phyloP scores from a whole-genome alignment of 202 grass and related monocot species.

The Hordeum pubiflorum region DNA sequence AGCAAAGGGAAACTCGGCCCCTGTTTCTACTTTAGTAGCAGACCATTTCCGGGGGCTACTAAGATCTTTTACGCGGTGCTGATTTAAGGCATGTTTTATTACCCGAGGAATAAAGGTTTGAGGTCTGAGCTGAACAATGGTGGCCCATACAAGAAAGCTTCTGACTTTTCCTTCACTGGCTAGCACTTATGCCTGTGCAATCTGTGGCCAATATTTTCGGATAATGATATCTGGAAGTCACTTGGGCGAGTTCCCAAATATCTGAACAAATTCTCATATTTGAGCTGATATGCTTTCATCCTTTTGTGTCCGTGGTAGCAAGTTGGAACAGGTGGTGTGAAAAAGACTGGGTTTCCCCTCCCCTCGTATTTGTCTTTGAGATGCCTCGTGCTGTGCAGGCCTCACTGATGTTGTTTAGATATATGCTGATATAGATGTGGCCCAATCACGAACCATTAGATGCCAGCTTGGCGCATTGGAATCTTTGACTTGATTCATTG shows the following conservation, averaged over 20 bases:
- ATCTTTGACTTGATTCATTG: constrained; percentile 34
- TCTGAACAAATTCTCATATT: neutral
- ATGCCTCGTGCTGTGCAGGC: constrained; percentile 6
- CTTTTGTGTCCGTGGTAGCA: neutral
- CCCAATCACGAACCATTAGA: constrained; percentile 8
- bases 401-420: constrained; percentile 26
- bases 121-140: constrained; percentile 26
- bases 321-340: constrained; percentile 25
- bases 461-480: constrained; percentile 24
- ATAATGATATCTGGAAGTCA: neutral
- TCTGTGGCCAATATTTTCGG: neutral
- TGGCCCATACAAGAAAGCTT: constrained; percentile 15
- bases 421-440: neutral
- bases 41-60: neutral
- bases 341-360: constrained; percentile 35
- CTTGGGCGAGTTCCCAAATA: neutral
- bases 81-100: constrained; percentile 20
- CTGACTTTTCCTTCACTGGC: constrained; percentile 15
- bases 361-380: constrained; percentile 26
- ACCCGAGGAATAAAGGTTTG: neutral
- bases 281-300: neutral
- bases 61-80: constrained; percentile 9
- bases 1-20: neutral
- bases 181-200: neutral
- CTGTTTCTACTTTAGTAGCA: neutral